These are phyloP conservation scores for Apiospora rasikravindrae DNA, from an alignment of 2,329 filamentous ascomycete genomes.

Conservation along the genomic window DNA sequence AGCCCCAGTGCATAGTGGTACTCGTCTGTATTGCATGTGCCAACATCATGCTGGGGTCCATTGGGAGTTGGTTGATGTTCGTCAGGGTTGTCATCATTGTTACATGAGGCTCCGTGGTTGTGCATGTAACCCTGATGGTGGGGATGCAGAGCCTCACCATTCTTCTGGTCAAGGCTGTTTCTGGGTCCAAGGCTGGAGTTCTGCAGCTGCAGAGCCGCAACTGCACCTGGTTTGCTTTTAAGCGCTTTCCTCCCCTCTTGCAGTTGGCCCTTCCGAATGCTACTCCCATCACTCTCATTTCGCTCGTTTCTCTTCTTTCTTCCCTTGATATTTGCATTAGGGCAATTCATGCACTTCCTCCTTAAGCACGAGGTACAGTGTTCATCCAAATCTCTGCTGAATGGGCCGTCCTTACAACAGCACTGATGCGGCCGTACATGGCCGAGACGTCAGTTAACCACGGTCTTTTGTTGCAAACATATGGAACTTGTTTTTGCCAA, in stretches of 20 bases:
- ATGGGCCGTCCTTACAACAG: not conserved
- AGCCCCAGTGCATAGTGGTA: not conserved
- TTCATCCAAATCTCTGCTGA: not conserved
- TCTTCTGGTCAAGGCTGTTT: not conserved
- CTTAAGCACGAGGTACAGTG: not conserved
- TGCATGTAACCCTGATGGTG: not conserved
- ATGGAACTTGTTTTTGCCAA: no score
- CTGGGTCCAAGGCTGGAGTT: not conserved
- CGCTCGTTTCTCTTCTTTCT: no score
- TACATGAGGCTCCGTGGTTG: not conserved
- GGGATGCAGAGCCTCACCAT: not conserved
- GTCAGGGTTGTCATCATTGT: not conserved
- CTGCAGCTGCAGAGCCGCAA: not conserved
- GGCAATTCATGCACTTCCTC: not conserved
- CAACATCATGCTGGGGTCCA: not conserved
- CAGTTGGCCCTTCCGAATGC: not conserved
- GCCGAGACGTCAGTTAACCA: no score
- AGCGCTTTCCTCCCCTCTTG: not conserved
- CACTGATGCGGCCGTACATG: no score
- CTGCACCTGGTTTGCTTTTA: not conserved
- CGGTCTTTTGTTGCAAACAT: no score
- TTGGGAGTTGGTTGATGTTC: not conserved
- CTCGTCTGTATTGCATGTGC: not conserved
- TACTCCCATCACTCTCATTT: not conserved
- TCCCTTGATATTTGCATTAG: no score